Percentiles rank a stretch among this genome's conserved stretches.
Conservation (phyloP, 768 basidiomycete genomes). For the Galerina marginata region DNA sequence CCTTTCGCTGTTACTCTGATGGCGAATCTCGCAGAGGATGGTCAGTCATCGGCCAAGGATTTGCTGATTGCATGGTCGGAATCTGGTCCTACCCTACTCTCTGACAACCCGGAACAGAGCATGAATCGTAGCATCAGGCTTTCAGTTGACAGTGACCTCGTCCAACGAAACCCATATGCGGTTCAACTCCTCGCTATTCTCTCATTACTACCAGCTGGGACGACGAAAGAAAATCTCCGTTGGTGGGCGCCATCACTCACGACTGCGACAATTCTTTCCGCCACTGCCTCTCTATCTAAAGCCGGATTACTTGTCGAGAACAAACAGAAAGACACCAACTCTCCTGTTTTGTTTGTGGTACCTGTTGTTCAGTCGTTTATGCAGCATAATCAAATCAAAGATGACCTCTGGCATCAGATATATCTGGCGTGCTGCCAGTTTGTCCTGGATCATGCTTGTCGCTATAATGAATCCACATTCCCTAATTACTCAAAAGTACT, state of each 20-base stretch:
- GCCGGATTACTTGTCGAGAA: not conserved
- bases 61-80: constrained; percentile 16
- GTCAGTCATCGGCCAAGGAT: constrained; percentile 8
- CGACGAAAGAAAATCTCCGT: not conserved
- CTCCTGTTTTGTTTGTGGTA: constrained; percentile 7
- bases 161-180: constrained; percentile 22
- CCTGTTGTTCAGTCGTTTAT: constrained; percentile 18
- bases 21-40: constrained; percentile 25
- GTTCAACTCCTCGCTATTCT: constrained; percentile 25
- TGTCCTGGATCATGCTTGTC: constrained; percentile 13
- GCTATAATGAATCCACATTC: constrained; percentile 10
- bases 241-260: not conserved
- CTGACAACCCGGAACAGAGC: constrained; percentile 17
- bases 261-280: not conserved
- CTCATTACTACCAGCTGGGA: constrained; percentile 23
- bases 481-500: constrained; percentile 10
- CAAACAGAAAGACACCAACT: not conserved
- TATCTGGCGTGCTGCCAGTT: constrained; percentile 13
- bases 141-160: constrained; percentile 21
- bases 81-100: constrained; percentile 12
- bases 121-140: constrained; percentile 25
- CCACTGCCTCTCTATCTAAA: not conserved
- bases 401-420: not conserved
- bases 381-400: not conserved
- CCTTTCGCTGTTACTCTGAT: constrained; percentile 40